phyloP scores from a whole-genome alignment of 495 filamentous ascomycete genomes.

The Lophiostoma macrostomum region DNA sequence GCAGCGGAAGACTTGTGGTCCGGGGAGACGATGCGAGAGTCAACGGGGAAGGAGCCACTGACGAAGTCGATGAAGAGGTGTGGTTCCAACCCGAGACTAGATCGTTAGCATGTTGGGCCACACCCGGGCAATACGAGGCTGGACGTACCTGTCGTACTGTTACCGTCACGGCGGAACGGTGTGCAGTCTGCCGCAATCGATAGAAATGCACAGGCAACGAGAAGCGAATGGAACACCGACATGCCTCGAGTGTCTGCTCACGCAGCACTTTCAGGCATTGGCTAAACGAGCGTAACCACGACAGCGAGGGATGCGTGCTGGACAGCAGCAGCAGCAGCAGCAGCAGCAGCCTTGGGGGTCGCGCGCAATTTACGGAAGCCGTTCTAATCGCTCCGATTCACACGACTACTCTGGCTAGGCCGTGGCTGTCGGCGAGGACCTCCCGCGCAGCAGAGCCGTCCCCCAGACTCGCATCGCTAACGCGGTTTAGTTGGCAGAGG shows the following conservation, averaged over 20 bases:
- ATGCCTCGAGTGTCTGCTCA: conserved; percentile 11
- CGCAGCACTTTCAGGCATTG: conserved; percentile 7
- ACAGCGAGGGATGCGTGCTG: too few species aligned
- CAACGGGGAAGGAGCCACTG: too few species aligned
- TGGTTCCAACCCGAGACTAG: conserved; percentile 13
- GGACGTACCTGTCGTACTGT: conserved; percentile 11
- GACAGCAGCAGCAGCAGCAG: neutral
- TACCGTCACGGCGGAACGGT: conserved; percentile 10
- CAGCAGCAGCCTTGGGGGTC: too few species aligned
- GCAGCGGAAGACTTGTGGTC: neutral
- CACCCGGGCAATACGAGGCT: conserved; percentile 9
- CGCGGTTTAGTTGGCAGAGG: too few species aligned
- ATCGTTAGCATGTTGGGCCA: neutral
- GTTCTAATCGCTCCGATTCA: too few species aligned
- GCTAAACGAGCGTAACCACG: neutral
- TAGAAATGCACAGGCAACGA: conserved; percentile 3
- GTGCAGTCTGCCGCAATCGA: neutral
- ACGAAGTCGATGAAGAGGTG: conserved; percentile 14
- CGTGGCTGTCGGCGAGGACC: too few species aligned
- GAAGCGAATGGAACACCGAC: conserved; percentile 12
- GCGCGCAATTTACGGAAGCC: too few species aligned
- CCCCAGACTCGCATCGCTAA: too few species aligned
- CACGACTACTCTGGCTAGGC: too few species aligned
- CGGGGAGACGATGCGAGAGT: too few species aligned
- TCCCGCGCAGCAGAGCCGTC: too few species aligned